phyloP scores from a whole-genome alignment of 192 early-diverging fungal species.

The Haplosporangium gracile region DNA sequence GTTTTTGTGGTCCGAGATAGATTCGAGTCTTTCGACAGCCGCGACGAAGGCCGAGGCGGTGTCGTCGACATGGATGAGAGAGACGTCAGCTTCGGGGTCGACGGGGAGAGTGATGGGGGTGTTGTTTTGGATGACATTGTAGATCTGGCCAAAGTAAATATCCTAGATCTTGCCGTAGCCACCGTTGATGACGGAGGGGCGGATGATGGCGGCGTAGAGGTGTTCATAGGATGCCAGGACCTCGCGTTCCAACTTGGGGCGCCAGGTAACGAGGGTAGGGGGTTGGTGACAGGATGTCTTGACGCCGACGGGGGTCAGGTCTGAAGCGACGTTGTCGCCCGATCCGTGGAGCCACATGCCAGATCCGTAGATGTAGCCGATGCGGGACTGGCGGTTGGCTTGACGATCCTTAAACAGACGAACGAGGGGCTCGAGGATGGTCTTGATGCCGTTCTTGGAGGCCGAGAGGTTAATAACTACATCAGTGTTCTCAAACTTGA shows the following conservation, averaged over 20 bases:
- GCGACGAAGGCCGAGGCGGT: slow-evolving; percentile 42
- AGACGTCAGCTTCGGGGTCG: slow-evolving; percentile 9
- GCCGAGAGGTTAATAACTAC: slow-evolving; percentile 50
- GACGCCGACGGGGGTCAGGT: slow-evolving; percentile 13
- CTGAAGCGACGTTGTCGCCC: neutral
- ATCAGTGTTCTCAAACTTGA: slow-evolving; percentile 25
- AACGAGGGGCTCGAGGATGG: slow-evolving; percentile 30
- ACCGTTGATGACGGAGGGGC: slow-evolving; percentile 41
- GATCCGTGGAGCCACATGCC: slow-evolving; percentile 49
- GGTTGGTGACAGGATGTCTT: slow-evolving; percentile 14
- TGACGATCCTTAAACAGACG: slow-evolving; percentile 40
- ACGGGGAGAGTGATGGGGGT: slow-evolving; percentile 17
- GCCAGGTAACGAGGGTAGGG: slow-evolving; percentile 39
- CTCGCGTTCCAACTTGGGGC: slow-evolving; percentile 37
- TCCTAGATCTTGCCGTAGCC: slow-evolving; percentile 24
- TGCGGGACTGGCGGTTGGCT: slow-evolving; percentile 6
- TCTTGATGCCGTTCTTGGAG: slow-evolving; percentile 16
- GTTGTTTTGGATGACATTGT: slow-evolving; percentile 15
- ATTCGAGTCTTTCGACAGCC: slow-evolving; percentile 29
- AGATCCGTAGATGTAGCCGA: slow-evolving; percentile 53
- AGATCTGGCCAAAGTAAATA: slow-evolving; percentile 34
- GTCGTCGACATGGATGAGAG: slow-evolving; percentile 55
- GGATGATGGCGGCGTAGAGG: slow-evolving; percentile 38
- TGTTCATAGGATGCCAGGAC: slow-evolving; percentile 33
- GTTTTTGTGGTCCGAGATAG: slow-evolving; percentile 28